These are phyloP conservation scores for Colletotrichum chrysophilum DNA, from an alignment of 2,329 filamentous ascomycete genomes.

Conservation along the genomic window DNA sequence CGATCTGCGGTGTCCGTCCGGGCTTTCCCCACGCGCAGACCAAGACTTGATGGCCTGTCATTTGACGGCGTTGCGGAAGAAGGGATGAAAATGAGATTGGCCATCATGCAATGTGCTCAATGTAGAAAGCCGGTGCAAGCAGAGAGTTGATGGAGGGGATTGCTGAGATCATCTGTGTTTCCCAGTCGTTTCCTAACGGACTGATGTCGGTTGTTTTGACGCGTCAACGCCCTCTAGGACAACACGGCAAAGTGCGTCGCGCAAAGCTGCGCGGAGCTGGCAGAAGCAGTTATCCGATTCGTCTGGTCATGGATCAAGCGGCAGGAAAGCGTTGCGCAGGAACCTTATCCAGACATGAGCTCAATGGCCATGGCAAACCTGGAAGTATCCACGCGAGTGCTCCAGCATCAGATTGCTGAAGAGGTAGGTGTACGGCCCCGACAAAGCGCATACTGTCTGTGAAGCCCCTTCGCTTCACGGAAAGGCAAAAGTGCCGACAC, in stretches of 20 bases:
- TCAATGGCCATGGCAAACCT: not conserved
- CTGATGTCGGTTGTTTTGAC: not conserved
- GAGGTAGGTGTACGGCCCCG: not conserved
- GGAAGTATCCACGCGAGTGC: not conserved
- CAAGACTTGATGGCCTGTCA: not conserved
- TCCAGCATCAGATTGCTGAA: not conserved
- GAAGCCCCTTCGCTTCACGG: not conserved
- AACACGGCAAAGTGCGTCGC: not conserved
- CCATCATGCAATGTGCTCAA: not conserved
- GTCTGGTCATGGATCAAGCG: not conserved
- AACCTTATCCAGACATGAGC: not conserved
- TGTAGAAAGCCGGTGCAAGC: not conserved
- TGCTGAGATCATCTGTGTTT: not conserved
- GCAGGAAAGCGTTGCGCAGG: not conserved
- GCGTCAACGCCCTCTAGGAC: not conserved
- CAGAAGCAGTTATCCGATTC: not conserved
- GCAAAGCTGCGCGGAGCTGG: not conserved
- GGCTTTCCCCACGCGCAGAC: slow-evolving; percentile 16
- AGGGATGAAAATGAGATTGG: not conserved
- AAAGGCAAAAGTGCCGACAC: not conserved
- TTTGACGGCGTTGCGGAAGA: not conserved
- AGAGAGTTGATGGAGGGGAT: not conserved
- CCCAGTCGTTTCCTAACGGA: not conserved
- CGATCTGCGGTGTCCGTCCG: slow-evolving; percentile 14
- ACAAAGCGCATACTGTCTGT: not conserved